Conservation (phyloP, 371 early-diverging fungal species). For the Rhizopus arrhizus region DNA sequence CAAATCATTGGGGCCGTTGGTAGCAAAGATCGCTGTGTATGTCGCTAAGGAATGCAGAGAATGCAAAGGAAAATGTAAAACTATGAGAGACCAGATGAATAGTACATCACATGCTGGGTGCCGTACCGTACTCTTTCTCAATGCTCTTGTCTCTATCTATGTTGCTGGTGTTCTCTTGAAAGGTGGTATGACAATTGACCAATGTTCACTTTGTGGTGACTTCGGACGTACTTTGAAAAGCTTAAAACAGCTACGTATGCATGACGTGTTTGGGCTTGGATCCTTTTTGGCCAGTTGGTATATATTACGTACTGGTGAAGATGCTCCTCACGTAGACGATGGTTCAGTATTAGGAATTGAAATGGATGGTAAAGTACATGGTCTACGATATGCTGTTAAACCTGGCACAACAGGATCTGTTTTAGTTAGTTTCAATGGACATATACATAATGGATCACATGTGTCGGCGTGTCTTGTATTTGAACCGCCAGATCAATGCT, state of each 20-base stretch:
- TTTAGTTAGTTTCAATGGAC: neutral
- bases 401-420: neutral
- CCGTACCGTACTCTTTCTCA: neutral
- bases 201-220: neutral
- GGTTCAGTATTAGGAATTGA: neutral
- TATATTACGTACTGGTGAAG: neutral
- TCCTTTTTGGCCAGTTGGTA: neutral
- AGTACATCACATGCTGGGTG: neutral
- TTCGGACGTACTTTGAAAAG: neutral
- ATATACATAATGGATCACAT: neutral
- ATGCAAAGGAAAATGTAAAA: neutral
- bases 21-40: neutral
- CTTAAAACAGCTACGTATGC: too few species aligned
- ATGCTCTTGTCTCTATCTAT: neutral
- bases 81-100: neutral
- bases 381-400: neutral
- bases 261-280: neutral
- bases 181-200: neutral
- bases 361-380: neutral
- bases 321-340: neutral
- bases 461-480: neutral
- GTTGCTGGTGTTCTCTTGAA: neutral
- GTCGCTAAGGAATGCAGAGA: neutral
- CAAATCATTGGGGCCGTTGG: neutral
- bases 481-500: too few species aligned